Evolutionary conservation across 768 basidiomycete genomes (phyloP), one percentile per base, ranked within the genome.

Genomic region (Lyophyllum shimeji): DNA sequence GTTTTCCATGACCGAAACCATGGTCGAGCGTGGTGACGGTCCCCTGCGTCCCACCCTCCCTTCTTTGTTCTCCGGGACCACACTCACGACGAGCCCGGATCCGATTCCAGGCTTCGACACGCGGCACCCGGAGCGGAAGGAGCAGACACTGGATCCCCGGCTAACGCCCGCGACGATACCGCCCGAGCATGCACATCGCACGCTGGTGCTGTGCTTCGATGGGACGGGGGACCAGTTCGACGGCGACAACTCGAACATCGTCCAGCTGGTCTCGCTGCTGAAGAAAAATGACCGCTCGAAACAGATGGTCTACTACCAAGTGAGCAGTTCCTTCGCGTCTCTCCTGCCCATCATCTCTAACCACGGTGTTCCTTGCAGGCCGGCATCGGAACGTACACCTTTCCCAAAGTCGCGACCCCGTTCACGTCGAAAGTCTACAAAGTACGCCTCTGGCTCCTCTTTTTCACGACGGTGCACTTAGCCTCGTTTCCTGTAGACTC

Each of bases 271-370:
- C 20, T 77, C 78, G 3, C 55, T 80, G 57, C 62, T 84, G 56
- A 79, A 79, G 71, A 84, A 82, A 65, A 73, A 80, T 60, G 79
- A 84, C 52, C 65, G 69, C 37, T 66, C 66, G 29, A 73, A 82
- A 63, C 83, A 85, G 69, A 73, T 82, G 75, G 77, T 82, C 0
- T 84, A 84, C 63, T 84, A 84, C 60, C 83, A 83, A 71, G 82
- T 76, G 43, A 3, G 54, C 53, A 17, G 17, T 12, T 29, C 29
- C 29, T 29, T 9, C 9, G 29, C n/a, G n/a, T n/a, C n/a, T 29
- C 29, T 29, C 29, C 29, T 9, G 29, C 33, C 17, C n/a, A 11
- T 15, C 17, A 13, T 21, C 11, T 11, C 23, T 17, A 39, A 9
- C 15, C 2, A 46, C 25, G n/a, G 29, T 39, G 39, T 34, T 49